Evolutionary conservation across 345 rosid genomes (phyloP), one percentile per base, ranked within the genome.

Genomic region (Camelina neglecta): DNA sequence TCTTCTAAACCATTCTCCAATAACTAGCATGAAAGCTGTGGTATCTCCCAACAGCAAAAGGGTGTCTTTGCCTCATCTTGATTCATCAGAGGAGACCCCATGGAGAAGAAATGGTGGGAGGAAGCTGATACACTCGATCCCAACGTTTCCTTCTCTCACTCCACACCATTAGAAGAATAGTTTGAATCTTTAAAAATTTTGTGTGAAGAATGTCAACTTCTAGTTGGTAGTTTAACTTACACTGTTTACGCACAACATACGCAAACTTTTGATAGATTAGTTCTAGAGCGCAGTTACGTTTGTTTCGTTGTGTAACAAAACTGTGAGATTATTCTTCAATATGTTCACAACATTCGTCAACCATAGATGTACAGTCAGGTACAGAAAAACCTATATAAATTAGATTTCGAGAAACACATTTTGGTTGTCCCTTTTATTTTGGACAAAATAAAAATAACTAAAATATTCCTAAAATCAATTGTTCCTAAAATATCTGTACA

Each of bases 1-100:
- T 69, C 82, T 83, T 71, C 82, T 90, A 18, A 38, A 13, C 44
- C 72, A 24, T 6, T 57, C 67, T 39, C 90, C 94, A 3, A 56
- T 54, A 8, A 48, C 79, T 1, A 84, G 71, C 54, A 48, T 84
- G 47, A 89, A 86, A 41, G 44, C 13, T 41, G 44, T 24, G 0
- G 67, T 71, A 33, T 91, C 97, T 65, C 98, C 98, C 38, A 93
- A 91, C 82, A 83, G 92, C 75, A 93, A 85, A 90, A 91, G 98
- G 82, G 86, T 91, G 56, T 89, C 90, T 75, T 86, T 90, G 21
- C 89, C 92, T n/a, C 85, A 83, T 16, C 71, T 57, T 4, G 83
- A 82, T 78, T 66, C 72, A 13, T 72, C 85, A 11, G 85, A 90
- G 56, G 81, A 87, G 12, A 82, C 86, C 18, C 90, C 91, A 3